Base-by-base conservation (phyloP, 2,329 filamentous ascomycete genomes). In the Xylaria digitata region DNA sequence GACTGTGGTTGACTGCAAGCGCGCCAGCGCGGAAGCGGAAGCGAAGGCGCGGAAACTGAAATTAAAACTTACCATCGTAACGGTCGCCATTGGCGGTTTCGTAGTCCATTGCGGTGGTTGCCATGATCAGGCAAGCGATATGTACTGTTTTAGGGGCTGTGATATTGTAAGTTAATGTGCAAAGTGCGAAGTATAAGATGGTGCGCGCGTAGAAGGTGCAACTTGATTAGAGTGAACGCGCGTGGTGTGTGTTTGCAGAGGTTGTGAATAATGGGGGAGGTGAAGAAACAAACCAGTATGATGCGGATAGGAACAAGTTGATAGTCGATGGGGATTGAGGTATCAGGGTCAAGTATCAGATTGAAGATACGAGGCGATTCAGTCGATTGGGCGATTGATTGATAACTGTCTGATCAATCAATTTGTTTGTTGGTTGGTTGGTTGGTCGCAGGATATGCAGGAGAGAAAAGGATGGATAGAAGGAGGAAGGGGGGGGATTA, bases 51-150 rank as follows among this genome's bases (percentile, higher is more conserved):
- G 8, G 34, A 37, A 37, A 37, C 34, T 37, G 34, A 13, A 40
- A 26, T 2, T 43, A 1, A 30, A 62, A 75, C 83, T 74, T 81
- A 90, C 89, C 89, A 76, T 90, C 88, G 72, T 89, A 90, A 69
- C 86, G 87, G 79, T 89, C 86, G 75, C 87, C 87, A 75, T 88
- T 89, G 71, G 88, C 86, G 77, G 86, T 87, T 79, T 91, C 89
- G 79, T 91, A 91, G 77, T 91, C 89, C 89, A 91, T 91, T 72
- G 87, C 86, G 48, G 86, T 88, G 70, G 87, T 89, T 63, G 87
- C 87, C 87, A 89, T 89, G 72, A 71, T 78, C 73, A 15, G 64
- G 43, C 57, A 58, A 61, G 58, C 46, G 43, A 42, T 50, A 58
- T 65, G 42, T 42, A 59, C 56, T 63, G 17, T 40, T 17, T 15